These are phyloP conservation scores for Colletotrichum sp. DNA, from an alignment of 2,329 filamentous ascomycete species.

Conservation along the genomic window DNA sequence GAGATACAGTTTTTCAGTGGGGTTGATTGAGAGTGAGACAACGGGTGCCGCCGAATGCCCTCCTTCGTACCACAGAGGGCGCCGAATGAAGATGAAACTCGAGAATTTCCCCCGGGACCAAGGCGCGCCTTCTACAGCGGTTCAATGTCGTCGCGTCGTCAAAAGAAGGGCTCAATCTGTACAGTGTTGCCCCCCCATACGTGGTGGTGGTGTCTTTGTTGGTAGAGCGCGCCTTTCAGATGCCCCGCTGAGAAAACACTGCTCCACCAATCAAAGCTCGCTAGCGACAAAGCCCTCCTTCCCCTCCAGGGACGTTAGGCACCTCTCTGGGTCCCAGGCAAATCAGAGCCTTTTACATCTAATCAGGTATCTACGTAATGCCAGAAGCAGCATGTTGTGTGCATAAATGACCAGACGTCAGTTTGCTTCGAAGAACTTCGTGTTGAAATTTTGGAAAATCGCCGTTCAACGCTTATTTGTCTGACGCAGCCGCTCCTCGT, in stretches of 20 bases:
- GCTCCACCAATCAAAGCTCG: background rate
- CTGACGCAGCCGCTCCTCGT: background rate
- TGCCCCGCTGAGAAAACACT: background rate
- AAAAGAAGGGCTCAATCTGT: background rate
- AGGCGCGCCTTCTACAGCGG: background rate
- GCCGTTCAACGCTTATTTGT: background rate
- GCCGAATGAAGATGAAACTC: background rate
- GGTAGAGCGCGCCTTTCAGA: background rate
- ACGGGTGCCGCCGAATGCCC: background rate
- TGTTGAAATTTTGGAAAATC: background rate
- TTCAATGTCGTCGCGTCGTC: background rate
- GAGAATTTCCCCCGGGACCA: background rate
- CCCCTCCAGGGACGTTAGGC: background rate
- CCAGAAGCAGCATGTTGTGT: background rate
- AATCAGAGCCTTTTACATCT: background rate
- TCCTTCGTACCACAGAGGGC: background rate
- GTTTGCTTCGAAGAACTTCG: background rate
- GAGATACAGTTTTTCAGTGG: conserved; percentile 8
- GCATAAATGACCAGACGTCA: background rate
- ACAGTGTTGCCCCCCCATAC: background rate
- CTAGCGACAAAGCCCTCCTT: background rate
- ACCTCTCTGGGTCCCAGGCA: background rate
- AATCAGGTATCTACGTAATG: background rate
- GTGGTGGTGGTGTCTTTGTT: background rate
- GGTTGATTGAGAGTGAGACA: background rate